Base-by-base conservation (phyloP, 306 rosid species). In the Trichosanthes cucumerina region DNA sequence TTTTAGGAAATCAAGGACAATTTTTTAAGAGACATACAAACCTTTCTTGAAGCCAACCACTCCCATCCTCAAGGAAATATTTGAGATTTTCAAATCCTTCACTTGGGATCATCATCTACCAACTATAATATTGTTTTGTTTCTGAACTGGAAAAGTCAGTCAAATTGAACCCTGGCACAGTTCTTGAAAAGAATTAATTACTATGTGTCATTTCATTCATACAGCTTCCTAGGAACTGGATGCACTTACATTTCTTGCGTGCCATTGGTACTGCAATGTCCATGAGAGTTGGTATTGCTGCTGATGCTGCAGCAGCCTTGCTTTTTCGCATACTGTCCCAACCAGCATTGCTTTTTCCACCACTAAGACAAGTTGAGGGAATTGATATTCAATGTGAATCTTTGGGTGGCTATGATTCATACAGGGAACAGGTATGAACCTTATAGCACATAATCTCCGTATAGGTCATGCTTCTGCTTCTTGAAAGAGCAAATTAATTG, bases 251-350 rank as follows among this genome's bases (percentile, higher is more conserved):
- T 88, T 94, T 94, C 90, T 85, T 94, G 87, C 98, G 97, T 33
- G 98, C 98, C 81, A 94, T 94, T 76, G 98, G 98, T 85, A 94
- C 92, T 73, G 98, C 98, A 76, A 94, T 94, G 97, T 92, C 98
- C 79, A 94, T 94, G 98, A 86, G 98, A 84, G 97, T 89, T 58
- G 96, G 96, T 38, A 91, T 94, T 85, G 96, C 97, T 24, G 97
- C 98, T 73, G 98, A 94, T 87, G 96, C 98, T 49, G 98, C 98
- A 54, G 98, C 98, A 57, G 97, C 98, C 81, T 86, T 94, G 84
- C 97, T 94, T 85, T 94, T 94, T 79, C 97, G 98, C 36, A 41
- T 94, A 84, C 93, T 94, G 79, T 94, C 98, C 24, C 98, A 94
- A 84, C 98, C 98, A 58, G 98, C 97, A 6, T 85, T 94, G 83